Percentiles rank a stretch among this genome's conserved stretches.
phyloP scores from a whole-genome alignment of 305 asterid genomes.

The Solanum hybrid region DNA sequence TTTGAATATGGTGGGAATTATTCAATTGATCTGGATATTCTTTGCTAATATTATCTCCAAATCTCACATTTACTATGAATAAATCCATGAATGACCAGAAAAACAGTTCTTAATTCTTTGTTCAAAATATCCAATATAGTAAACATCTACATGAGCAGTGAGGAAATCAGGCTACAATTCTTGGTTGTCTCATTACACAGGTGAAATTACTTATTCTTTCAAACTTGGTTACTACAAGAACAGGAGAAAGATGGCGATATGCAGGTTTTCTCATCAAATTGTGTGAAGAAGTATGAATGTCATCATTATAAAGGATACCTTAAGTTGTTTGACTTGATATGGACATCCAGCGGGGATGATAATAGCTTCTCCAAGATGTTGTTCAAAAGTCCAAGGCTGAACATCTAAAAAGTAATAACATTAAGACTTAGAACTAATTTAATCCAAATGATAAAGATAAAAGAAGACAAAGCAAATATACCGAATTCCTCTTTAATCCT shows the following conservation, averaged over 20 bases:
- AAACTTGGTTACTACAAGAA: not conserved
- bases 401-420: constrained; percentile 38
- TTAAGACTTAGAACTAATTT: not conserved
- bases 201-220: not conserved
- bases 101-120: not conserved
- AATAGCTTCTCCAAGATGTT: constrained; percentile 79
- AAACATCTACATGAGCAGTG: not conserved
- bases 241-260: not conserved
- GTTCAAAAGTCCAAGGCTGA: constrained; percentile 89
- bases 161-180: not conserved
- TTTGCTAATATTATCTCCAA: not conserved
- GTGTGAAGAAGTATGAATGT: not conserved
- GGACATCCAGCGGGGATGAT: constrained; percentile 99
- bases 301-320: constrained; percentile 28
- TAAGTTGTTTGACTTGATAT: constrained; percentile 70
- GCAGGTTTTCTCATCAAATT: not conserved
- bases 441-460: not conserved
- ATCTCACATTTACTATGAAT: not conserved
- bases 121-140: not conserved
- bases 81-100: not conserved
- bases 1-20: not conserved
- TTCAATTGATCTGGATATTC: not conserved
- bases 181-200: not conserved
- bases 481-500: constrained; percentile 92
- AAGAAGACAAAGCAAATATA: constrained; percentile 21